Percentiles rank a stretch among this genome's conserved stretches.
Evolutionary conservation across 495 filamentous ascomycete species (phyloP).

Genomic region (Lepidopterella palustris): DNA sequence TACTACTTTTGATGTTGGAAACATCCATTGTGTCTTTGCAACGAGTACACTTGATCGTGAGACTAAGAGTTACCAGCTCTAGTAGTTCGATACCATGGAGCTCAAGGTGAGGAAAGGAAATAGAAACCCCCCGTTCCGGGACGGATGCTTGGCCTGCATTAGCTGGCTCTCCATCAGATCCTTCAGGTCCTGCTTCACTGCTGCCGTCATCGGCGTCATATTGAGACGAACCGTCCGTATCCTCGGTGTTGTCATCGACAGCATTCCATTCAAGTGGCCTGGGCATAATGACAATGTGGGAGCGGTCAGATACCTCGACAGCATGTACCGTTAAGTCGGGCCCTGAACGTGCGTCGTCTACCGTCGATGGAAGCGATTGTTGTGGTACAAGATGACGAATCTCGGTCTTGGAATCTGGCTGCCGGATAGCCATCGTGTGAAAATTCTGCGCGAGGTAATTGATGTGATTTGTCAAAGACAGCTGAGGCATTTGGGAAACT

Average conservation of each 20-base stretch:
- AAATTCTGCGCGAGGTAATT: conserved; percentile 75
- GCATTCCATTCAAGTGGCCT: conserved; percentile 76
- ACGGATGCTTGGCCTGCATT: conserved; percentile 6
- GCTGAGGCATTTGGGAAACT: conserved; percentile 48
- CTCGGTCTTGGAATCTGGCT: background rate
- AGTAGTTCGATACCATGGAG: conserved; percentile 77
- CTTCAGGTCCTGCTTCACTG: conserved; percentile 31
- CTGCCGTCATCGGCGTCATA: conserved; percentile 35
- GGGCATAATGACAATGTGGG: conserved; percentile 69
- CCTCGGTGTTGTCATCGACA: conserved; percentile 13
- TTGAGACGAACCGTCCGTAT: conserved; percentile 11
- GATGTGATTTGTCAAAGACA: conserved; percentile 64
- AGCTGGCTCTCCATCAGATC: conserved; percentile 29
- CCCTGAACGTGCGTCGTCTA: conserved; percentile 3
- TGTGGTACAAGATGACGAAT: background rate
- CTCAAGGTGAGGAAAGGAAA: conserved; percentile 78
- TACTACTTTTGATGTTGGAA: conserved; percentile 51
- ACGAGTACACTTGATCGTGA: conserved; percentile 74
- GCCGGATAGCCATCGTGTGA: conserved; percentile 50
- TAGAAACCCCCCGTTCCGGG: conserved; percentile 61
- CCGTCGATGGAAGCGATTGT: conserved; percentile 38
- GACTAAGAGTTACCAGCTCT: conserved; percentile 59
- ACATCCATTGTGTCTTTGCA: conserved; percentile 76
- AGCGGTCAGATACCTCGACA: conserved; percentile 36
- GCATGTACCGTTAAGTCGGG: background rate